Conservation (phyloP, 345 rosid genomes). For the Cardamine occulta region DNA sequence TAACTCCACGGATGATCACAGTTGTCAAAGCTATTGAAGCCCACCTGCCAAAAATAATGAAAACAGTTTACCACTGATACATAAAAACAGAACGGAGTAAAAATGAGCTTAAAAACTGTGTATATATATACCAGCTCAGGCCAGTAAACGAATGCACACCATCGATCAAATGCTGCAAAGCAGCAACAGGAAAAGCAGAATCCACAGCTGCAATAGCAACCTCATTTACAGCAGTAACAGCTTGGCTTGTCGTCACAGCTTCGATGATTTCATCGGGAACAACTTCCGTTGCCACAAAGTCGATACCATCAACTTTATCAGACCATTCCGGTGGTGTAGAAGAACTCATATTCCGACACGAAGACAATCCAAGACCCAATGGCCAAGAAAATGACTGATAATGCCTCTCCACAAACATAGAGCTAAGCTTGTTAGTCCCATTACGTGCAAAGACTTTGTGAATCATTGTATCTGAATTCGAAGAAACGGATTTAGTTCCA, state of each 20-base stretch:
- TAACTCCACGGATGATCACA: conserved; percentile 51
- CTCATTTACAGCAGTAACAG: conserved; percentile 52
- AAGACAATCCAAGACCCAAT: conserved; percentile 40
- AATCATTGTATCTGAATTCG: conserved; percentile 8
- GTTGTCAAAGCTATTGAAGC: conserved; percentile 57
- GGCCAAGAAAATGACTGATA: conserved; percentile 24
- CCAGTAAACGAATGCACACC: conserved; percentile 65
- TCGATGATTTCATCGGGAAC: conserved; percentile 44
- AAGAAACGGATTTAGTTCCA: conserved; percentile 19
- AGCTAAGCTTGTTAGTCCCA: conserved; percentile 25
- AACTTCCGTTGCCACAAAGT: conserved; percentile 45
- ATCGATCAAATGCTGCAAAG: conserved; percentile 62
- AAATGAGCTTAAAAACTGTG: neutral
- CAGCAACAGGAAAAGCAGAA: conserved; percentile 67
- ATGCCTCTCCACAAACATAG: conserved; percentile 34
- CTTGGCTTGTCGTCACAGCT: conserved; percentile 51
- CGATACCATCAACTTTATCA: conserved; percentile 47
- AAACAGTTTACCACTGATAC: neutral
- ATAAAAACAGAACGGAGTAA: neutral
- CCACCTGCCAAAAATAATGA: conserved; percentile 47
- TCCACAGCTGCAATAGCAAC: conserved; percentile 81
- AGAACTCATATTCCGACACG: conserved; percentile 47
- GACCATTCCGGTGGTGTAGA: conserved; percentile 46
- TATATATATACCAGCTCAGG: conserved; percentile 52
- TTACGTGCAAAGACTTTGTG: conserved; percentile 17